Base-by-base conservation (phyloP, 208 protist species). In the Acanthamoeba lenticulata region DNA sequence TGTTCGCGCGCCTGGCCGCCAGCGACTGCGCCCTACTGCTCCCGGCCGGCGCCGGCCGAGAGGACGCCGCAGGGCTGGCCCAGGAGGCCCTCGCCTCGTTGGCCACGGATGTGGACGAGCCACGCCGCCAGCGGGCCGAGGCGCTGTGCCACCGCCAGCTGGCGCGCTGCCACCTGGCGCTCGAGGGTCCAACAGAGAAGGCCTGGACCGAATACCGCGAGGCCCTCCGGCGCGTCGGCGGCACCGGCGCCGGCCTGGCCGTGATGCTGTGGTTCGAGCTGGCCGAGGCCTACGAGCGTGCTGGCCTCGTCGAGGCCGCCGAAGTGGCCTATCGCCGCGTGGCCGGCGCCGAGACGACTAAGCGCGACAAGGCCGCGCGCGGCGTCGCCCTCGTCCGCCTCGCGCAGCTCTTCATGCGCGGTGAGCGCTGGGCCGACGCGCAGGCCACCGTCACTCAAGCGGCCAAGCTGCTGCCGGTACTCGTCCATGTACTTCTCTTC, bases 221-320 rank as follows among this genome's bases (percentile, higher is more conserved):
- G 11, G 7, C 11, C 27, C 0, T 67, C 6, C 24, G 19, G 72
- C 40, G 27, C 9, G n/a, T 6, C 24, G 34, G 34, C 49, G 74
- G 74, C n/a, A 36, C 32, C 42, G 24, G 45, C 7, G 44, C 34
- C 2, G 27, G 42, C 5, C 45, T 85, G 29, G n/a, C n/a, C n/a
- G n/a, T n/a, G n/a, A n/a, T n/a, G n/a, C 34, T 47, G 13, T 85
- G 38, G 74, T 38, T 57, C 74, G 74, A 85, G 74, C 44, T 85
- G 74, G 74, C 74, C 9, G 74, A 85, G 74, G 13, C 55, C 27
- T 85, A 85, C 44, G 17, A 32, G 44, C 38, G 36, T 15, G 44
- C 49, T 1, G 74, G 24, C 42, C 38, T 57, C 27, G 21, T 24
- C 42, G 74, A 85, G 7, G 74, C 74, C 7, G 74, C 74, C 0